Evolutionary conservation across 1,139 yeast genomes (phyloP), one percentile per base, ranked within the genome.

Genomic region (Yamadazyma triangularis): DNA sequence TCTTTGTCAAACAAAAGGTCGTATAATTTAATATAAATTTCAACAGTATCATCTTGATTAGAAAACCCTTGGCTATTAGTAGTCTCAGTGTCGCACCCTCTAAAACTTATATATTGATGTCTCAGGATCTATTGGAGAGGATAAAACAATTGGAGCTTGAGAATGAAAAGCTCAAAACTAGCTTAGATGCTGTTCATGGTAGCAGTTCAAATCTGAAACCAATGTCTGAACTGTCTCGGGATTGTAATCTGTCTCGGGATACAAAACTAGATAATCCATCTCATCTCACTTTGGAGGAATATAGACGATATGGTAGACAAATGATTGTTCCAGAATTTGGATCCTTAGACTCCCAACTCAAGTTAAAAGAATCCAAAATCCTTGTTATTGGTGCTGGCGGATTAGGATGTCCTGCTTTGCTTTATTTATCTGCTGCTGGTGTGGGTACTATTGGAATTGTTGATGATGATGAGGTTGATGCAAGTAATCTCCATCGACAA

Each of bases 371-470:
- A 0, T 40, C 91, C 2, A 72, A 64, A 28, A 72, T 88, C 0
- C 58, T 91, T 20, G 91, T 93, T 0, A 70, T 93, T 7, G 99
- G 99, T 1, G 96, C 96, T 0, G 99, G 98, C 8, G 99, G 99
- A 0, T 66, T 93, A 8, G 98, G 98, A 0, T 83, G 95, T 43
- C 97, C 98, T 1, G 94, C 94, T 0, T 57, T 91, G 29, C 70
- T 85, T 24, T 93, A 93, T 50, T 60, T 93, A 3, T 79, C 82
- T 0, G 96, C 94, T 0, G 84, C 95, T 0, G 98, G 99, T 2
- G 62, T 91, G 3, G 97, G 97, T 1, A 56, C 61, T 2, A 66
- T 91, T 16, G 96, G 96, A 4, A 83, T 93, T 13, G 80, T 88
- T 1, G 99, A 93, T 56, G 76, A 79, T 47, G 99, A 93, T 55